These are phyloP conservation scores for Stephanodiscus triporus DNA, from an alignment of 108 stramenopile species.

Conservation along the genomic window DNA sequence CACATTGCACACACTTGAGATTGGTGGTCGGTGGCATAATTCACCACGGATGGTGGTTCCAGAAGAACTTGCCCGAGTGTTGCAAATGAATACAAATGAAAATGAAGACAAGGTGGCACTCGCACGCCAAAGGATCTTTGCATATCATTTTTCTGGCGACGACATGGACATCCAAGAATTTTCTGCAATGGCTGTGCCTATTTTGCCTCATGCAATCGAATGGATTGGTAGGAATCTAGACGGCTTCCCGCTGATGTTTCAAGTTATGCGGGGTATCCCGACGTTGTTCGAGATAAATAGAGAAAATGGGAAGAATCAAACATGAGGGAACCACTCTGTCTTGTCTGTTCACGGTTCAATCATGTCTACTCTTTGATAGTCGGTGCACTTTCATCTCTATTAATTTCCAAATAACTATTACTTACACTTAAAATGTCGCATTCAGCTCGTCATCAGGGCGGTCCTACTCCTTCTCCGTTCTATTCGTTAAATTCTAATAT, in stretches of 20 bases:
- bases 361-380: too few species aligned
- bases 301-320: not conserved
- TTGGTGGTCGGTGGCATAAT: too few species aligned
- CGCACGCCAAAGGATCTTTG: not conserved
- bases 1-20: not conserved
- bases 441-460: too few species aligned
- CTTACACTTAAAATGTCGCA: too few species aligned
- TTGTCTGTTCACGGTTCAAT: too few species aligned
- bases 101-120: not conserved
- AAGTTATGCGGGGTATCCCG: not conserved
- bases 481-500: too few species aligned
- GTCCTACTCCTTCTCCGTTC: too few species aligned
- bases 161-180: constrained; percentile 2
- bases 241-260: not conserved
- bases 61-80: not conserved
- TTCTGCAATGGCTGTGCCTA: not conserved
- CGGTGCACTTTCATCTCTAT: too few species aligned
- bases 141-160: constrained; percentile 3
- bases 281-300: not conserved
- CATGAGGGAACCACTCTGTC: too few species aligned
- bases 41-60: not conserved
- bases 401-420: too few species aligned
- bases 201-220: not conserved
- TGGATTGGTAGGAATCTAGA: not conserved
- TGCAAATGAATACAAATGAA: constrained; percentile 2